Evolutionary conservation across 805 yeast genomes (phyloP).

Genomic region (Cyberlindnera xylosilytica): DNA sequence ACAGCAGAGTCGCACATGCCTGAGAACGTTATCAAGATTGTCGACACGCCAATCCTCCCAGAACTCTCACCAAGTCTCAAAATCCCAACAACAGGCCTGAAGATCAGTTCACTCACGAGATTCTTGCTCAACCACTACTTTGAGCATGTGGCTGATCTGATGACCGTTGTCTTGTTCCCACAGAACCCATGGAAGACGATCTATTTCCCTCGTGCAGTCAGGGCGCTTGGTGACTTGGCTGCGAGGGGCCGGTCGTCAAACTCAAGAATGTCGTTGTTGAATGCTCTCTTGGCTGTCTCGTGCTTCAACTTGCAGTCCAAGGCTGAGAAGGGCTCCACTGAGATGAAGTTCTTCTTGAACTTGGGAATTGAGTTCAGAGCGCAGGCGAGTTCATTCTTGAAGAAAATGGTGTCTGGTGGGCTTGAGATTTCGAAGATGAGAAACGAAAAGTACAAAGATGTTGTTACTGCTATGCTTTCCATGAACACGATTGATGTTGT

Average conservation of each 20-base stretch:
- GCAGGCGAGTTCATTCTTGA: constrained; percentile 70
- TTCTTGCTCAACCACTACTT: constrained; percentile 70
- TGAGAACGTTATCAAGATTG: constrained; percentile 41
- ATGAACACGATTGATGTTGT: constrained; percentile 88
- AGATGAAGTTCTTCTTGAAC: constrained; percentile 67
- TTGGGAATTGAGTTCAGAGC: constrained; percentile 71
- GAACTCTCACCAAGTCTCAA: constrained; percentile 29
- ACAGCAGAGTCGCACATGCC: constrained; percentile 44
- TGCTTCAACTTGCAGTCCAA: constrained; percentile 79
- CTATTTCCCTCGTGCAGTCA: constrained; percentile 79
- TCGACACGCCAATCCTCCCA: constrained; percentile 33
- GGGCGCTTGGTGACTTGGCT: constrained; percentile 78
- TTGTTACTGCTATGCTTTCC: constrained; percentile 74
- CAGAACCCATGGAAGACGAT: constrained; percentile 87
- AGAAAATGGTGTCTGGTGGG: constrained; percentile 47
- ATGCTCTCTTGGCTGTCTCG: constrained; percentile 76
- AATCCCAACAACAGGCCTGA: constrained; percentile 59
- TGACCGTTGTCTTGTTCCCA: constrained; percentile 68
- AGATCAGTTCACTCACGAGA: constrained; percentile 66
- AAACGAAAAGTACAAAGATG: constrained; percentile 74
- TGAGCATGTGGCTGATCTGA: constrained; percentile 72
- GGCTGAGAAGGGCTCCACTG: constrained; percentile 61
- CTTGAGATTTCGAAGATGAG: background rate
- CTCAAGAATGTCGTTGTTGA: constrained; percentile 73
- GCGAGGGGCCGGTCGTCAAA: constrained; percentile 71